Conservation (phyloP, 2,329 filamentous ascomycete genomes). For the Hirsutella thompsonii region DNA sequence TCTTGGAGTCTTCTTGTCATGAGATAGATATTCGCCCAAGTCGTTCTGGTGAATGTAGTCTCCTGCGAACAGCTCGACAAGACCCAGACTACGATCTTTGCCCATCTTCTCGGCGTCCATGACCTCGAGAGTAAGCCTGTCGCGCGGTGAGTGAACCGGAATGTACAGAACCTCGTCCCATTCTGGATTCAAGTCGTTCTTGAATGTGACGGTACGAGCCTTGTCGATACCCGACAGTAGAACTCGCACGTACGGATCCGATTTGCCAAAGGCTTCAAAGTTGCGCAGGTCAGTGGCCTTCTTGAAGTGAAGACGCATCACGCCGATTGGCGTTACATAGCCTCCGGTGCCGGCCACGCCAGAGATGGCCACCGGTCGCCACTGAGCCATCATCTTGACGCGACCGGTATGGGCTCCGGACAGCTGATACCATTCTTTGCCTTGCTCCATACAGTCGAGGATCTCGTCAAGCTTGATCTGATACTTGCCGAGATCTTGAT, state of each 20-base stretch:
- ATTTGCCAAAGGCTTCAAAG: slow-evolving; percentile 90
- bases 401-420: slow-evolving; percentile 70
- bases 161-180: slow-evolving; percentile 96
- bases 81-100: slow-evolving; percentile 78
- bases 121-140: slow-evolving; percentile 79
- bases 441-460: slow-evolving; percentile 79
- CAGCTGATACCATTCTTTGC: slow-evolving; percentile 92
- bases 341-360: slow-evolving; percentile 73
- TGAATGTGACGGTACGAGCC: slow-evolving; percentile 84
- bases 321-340: slow-evolving; percentile 86
- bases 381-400: slow-evolving; percentile 81
- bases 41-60: slow-evolving; percentile 73
- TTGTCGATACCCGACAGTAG: slow-evolving; percentile 84
- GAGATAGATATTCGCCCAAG: slow-evolving; percentile 65
- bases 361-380: slow-evolving; percentile 85
- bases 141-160: slow-evolving; percentile 71
- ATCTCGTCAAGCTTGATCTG: slow-evolving; percentile 94
- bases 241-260: slow-evolving; percentile 85
- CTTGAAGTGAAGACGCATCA: slow-evolving; percentile 88
- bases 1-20: slow-evolving; percentile 60
- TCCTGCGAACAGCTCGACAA: slow-evolving; percentile 61
- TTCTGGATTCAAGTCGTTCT: slow-evolving; percentile 88
- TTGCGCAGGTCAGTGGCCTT: slow-evolving; percentile 75
- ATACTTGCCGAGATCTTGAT: slow-evolving; percentile 81
- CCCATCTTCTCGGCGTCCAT: slow-evolving; percentile 94